Conservation (phyloP, 345 rosid genomes). For the Populus euphratica region DNA sequence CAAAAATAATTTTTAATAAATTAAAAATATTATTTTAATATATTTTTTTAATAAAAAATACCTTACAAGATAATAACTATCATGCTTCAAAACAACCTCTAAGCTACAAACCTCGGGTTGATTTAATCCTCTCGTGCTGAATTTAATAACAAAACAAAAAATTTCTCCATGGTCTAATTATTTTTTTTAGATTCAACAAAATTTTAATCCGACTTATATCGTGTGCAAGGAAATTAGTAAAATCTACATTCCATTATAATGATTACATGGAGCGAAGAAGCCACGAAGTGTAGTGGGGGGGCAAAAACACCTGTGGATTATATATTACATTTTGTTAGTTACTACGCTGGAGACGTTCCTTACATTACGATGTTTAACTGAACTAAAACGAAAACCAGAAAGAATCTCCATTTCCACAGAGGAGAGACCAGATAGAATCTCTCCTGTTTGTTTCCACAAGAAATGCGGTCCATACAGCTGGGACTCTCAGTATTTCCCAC, state of each 20-base stretch:
- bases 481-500: conserved; percentile 51
- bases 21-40: too few relatives aligned
- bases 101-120: accelerated
- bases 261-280: too few relatives aligned
- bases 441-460: conserved; percentile 4
- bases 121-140: too few relatives aligned
- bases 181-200: too few relatives aligned
- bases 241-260: not conserved
- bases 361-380: not conserved
- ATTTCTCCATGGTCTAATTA: too few relatives aligned
- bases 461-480: conserved; percentile 70
- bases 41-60: too few relatives aligned
- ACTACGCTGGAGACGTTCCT: not conserved
- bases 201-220: too few relatives aligned
- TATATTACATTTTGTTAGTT: not conserved
- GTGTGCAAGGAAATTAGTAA: too few relatives aligned
- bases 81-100: accelerated
- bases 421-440: conserved; percentile 15
- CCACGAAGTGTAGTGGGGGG: not conserved
- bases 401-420: conserved; percentile 12
- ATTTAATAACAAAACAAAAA: too few relatives aligned
- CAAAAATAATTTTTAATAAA: too few relatives aligned
- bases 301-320: not conserved
- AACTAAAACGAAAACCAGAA: not conserved
- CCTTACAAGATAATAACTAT: too few relatives aligned